Base-by-base conservation (phyloP, 345 rosid species). In the Schrenkiella parvula region DNA sequence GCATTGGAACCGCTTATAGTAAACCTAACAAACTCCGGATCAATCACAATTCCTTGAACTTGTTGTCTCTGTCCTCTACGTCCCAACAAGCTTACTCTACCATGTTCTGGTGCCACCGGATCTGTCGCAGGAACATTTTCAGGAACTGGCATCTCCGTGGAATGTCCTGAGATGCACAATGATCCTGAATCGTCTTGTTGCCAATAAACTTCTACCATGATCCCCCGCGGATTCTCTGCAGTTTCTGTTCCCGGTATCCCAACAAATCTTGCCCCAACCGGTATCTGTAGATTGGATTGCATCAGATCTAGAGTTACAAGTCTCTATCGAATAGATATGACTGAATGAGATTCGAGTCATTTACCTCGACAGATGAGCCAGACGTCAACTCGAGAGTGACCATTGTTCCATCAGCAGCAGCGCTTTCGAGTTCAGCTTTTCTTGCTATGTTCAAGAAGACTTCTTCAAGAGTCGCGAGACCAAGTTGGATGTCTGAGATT, bases 151-250 rank as follows among this genome's bases (percentile, higher is more conserved):
- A 79, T 89, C 75, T 95, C 97, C 1, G 81, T 22, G 3, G 96
- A 89, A 75, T 89, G 93, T 25, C 95, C 88, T 13, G 95, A 85
- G 57, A 88, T 88, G 84, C 95, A 87, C 71, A 91, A 89, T 38
- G 87, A 62, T n/a, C 99, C 96, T 2, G 88, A 67, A 39, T 88
- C 96, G 54, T 95, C 97, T 80, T 91, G 93, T 66, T 84, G 83
- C 95, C 95, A 91, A 78, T 84, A 85, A 5, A 91, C 97, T 87
- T 91, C 99, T 26, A 91, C 97, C 97, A 89, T 91, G 6, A 84
- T 11, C 21, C 91, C 97, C 55, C 84, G 76, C 0, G 93, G 93
- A 77, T 87, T 83, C 77, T 85, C 93, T 1, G 54, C 48, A 1
- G 84, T 70, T 63, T 83, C 87, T 3, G 88, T 89, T 71, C 91